Base-by-base conservation (phyloP, 1,284 basidiomycete species). In the Apiotrichum akiyoshidainum region DNA sequence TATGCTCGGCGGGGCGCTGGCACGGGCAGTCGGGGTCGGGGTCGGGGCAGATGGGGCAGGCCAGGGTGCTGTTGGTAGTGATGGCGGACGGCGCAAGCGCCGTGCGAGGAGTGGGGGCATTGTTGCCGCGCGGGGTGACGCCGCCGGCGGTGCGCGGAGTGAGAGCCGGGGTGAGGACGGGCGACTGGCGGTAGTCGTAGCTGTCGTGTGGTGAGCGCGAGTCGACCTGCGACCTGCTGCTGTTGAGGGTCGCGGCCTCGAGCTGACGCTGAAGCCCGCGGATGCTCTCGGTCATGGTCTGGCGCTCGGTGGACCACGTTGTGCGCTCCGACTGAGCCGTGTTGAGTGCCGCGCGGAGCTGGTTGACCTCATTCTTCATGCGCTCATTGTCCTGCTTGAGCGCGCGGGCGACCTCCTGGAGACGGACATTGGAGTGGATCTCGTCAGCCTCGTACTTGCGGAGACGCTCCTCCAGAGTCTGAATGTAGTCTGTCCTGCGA, bases 361-460 rank as follows among this genome's bases (percentile, higher is more conserved):
- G 79, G 57, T 87, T 86, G 61, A 74, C 40, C 44, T 77, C 73
- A n/a, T 57, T 51, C 58, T 74, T 76, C 54, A 79, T 58, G 40
- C 71, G 66, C 35, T 77, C 77, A 59, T 94, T 94, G 73, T 94
- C 91, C 63, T 90, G 88, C 78, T 93, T 94, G 59, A 91, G 83
- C 31, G 87, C 86, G 73, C 91, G 89, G 26, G 90, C 90, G 55
- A 92, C 85, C 59, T 84, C 87, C 74, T 93, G 91, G 22, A 94
- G 80, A 46, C 89, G 88, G 51, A 93, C 85, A 70, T 90, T 92
- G 53, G 90, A 87, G 74, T 92, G 89, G 49, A 92, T 87, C 74
- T 93, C 91, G 42, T 91, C 90, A 66, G 90, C 88, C 74, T 94
- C 91, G 69, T 92, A 93, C 42, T 85, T 85, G 64, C 89, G 86